Percentiles rank a stretch among this genome's conserved stretches.
These are phyloP conservation scores for Ganoderma lucidum DNA, from an alignment of 1,284 basidiomycete genomes.

Conservation along the genomic window DNA sequence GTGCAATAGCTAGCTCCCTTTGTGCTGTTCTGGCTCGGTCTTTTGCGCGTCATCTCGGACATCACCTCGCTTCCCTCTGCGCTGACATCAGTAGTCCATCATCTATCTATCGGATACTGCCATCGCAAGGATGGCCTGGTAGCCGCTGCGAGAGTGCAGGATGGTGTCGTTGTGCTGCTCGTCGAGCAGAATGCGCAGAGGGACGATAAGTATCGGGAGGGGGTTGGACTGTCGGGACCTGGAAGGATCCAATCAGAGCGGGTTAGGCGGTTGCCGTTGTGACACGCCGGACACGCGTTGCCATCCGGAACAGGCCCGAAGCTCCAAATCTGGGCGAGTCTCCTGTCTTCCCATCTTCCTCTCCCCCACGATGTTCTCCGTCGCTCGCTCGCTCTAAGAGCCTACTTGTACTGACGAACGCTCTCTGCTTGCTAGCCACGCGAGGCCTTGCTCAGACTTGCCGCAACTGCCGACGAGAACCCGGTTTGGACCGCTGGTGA, in stretches of 20 bases:
- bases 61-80: conserved; percentile 28
- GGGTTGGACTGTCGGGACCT: conserved; percentile 15
- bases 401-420: conserved; percentile 35
- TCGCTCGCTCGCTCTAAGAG: conserved; percentile 17
- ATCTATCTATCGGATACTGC: conserved; percentile 29
- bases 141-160: conserved; percentile 2
- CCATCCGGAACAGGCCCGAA: conserved; percentile 36
- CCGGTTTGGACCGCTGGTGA: conserved; percentile 85
- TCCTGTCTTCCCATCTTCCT: conserved; percentile 34
- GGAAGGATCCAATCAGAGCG: conserved; percentile 31
- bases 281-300: conserved; percentile 38
- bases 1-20: conserved; percentile 47
- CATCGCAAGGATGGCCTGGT: conserved; percentile 9
- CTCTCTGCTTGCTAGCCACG: conserved; percentile 72
- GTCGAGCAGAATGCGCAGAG: conserved; percentile 14
- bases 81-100: conserved; percentile 29
- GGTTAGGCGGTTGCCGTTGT: conserved; percentile 32
- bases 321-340: conserved; percentile 32
- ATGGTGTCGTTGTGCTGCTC: conserved; percentile 15
- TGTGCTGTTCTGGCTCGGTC: conserved; percentile 27
- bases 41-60: conserved; percentile 22
- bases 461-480: conserved; percentile 73
- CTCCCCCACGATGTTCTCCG: conserved; percentile 28
- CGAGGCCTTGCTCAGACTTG: conserved; percentile 96
- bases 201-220: conserved; percentile 18